Percentiles rank a stretch among this genome's conserved stretches.
phyloP scores from a whole-genome alignment of 441 rosid species.

The Populus hybrid region DNA sequence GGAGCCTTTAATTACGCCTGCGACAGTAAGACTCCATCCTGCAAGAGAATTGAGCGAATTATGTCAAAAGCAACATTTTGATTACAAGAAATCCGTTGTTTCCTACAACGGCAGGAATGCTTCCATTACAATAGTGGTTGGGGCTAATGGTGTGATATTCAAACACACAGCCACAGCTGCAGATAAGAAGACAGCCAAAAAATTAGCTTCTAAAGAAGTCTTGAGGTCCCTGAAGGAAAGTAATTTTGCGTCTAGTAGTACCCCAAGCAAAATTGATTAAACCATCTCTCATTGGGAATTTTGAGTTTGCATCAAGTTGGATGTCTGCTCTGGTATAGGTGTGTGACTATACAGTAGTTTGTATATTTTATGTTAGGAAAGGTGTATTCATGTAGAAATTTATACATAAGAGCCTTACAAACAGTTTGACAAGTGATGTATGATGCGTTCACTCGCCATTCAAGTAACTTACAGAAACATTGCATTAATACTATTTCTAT shows the following conservation, averaged over 20 bases:
- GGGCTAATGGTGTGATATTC: constrained; percentile 40
- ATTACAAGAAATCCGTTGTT: constrained; percentile 18
- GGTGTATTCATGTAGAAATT: neutral
- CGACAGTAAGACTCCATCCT: constrained; percentile 59
- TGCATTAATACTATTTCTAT: neutral
- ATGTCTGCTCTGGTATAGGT: neutral
- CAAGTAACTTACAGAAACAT: neutral
- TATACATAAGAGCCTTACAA: too few relatives aligned
- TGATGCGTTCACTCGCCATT: neutral
- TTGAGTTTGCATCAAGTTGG: neutral
- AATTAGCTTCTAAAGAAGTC: constrained; percentile 54
- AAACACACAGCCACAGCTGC: constrained; percentile 36
- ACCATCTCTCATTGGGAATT: neutral
- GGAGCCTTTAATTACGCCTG: constrained; percentile 72
- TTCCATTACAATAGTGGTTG: constrained; percentile 46
- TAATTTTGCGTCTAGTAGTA: neutral
- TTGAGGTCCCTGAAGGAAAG: constrained; percentile 45
- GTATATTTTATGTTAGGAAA: neutral
- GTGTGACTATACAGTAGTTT: neutral
- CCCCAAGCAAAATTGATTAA: neutral
- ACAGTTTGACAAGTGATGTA: neutral
- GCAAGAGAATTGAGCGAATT: constrained; percentile 57
- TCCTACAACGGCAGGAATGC: constrained; percentile 23
- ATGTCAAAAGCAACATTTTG: constrained; percentile 46
- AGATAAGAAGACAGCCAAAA: constrained; percentile 53